Evolutionary conservation across 352 stramenopile genomes (phyloP), one percentile per base, ranked within the genome.

Genomic region (Pythium vanterpoolii): DNA sequence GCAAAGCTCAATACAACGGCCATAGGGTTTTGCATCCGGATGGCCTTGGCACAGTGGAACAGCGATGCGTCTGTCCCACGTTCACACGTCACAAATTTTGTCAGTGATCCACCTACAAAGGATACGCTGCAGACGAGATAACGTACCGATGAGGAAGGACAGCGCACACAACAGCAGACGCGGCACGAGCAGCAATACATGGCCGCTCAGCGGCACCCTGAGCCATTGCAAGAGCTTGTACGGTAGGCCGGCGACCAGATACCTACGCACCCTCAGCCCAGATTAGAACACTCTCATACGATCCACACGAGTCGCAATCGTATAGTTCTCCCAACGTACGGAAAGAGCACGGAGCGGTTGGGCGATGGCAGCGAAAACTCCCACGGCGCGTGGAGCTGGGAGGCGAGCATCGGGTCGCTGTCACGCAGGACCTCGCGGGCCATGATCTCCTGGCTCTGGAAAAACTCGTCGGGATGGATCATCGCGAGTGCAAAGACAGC

Each of bases 361-460:
- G 76, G 74, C 28, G 69, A 66, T 1, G 80, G 67, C 19, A 79
- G 62, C 48, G 79, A 59, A 43, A 80, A 95, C 64, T 95, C 86
- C 86, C 86, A 95, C 1, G 86, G 83, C 26, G 90, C 42, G 33
- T 86, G 72, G 13, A 90, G 64, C 24, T 77, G 65, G 23, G 64
- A 5, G 3, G 16, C 42, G 26, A 66, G 53, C 11, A 47, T 42
- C 24, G 9, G 19, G 46, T 57, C 44, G 23, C 19, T 16, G 19
- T 46, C 24, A 9, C 54, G 39, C n/a, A 91, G 36, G 13, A 77
- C 70, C 44, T 81, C 65, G 24, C 69, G 71, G 24, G 86, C 81
- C 77, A 92, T 90, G 31, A 95, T 71, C 64, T 95, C 86, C 58
- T 89, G 83, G 47, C 80, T 89, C 72, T 95, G 86, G 61, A 95